These are phyloP conservation scores for Grosmannia clavigera DNA, from an alignment of 2,329 filamentous ascomycete species.

Conservation along the genomic window DNA sequence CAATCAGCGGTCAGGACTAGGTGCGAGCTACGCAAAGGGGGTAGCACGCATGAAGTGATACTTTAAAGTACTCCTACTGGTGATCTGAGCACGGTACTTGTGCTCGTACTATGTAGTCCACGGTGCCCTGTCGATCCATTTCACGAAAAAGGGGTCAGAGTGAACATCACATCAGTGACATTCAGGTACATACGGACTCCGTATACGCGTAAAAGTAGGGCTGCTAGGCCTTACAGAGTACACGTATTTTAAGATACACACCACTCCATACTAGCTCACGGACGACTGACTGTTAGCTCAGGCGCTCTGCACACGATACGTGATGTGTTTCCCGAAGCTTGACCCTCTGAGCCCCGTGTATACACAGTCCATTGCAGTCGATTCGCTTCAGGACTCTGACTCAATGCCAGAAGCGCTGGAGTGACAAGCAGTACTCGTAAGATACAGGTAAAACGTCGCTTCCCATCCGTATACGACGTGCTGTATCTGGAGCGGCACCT, in stretches of 20 bases:
- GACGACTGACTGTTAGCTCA: neutral
- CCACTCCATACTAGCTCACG: neutral
- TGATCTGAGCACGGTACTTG: neutral
- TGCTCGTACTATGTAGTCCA: neutral
- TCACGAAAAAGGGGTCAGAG: neutral
- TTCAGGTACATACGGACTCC: too few relatives aligned
- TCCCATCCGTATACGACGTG: neutral
- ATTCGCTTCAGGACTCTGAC: neutral
- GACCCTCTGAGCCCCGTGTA: neutral
- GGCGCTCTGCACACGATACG: neutral
- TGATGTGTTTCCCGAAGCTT: neutral
- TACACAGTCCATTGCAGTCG: neutral
- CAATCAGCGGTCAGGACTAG: conserved; percentile 1
- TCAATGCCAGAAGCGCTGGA: neutral
- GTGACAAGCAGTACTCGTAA: neutral
- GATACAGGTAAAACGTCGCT: neutral
- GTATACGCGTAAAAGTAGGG: neutral
- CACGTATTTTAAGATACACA: too few relatives aligned
- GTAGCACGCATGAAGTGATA: neutral
- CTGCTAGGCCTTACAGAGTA: too few relatives aligned
- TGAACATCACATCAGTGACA: neutral
- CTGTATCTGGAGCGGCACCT: neutral
- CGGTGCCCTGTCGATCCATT: neutral
- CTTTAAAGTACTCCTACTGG: neutral
- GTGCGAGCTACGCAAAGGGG: conserved; percentile 7